These are phyloP conservation scores for Alternaria conjuncta DNA, from an alignment of 2,329 filamentous ascomycete species.

Conservation along the genomic window DNA sequence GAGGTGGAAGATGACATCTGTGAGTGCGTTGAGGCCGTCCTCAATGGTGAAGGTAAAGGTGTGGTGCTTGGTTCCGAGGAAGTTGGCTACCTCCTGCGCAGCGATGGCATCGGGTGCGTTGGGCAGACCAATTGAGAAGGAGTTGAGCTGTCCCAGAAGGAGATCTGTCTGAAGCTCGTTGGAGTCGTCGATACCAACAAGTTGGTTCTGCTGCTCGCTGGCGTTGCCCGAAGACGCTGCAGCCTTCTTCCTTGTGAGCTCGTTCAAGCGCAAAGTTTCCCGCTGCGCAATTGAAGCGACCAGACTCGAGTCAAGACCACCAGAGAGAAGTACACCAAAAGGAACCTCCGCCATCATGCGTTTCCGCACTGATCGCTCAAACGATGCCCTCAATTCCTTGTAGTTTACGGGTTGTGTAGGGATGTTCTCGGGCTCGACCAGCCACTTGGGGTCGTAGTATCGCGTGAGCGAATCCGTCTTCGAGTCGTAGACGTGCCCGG, in stretches of 20 bases:
- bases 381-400: slow-evolving; percentile 77
- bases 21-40: slow-evolving; percentile 94
- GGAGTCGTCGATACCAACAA: slow-evolving; percentile 94
- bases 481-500: slow-evolving; percentile 95
- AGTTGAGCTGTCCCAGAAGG: slow-evolving; percentile 93
- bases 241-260: slow-evolving; percentile 59
- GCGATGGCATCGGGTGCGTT: slow-evolving; percentile 91
- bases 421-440: slow-evolving; percentile 78
- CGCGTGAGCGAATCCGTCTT: slow-evolving; percentile 82
- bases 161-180: slow-evolving; percentile 89
- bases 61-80: slow-evolving; percentile 97
- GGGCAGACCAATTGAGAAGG: slow-evolving; percentile 96
- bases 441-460: slow-evolving; percentile 91
- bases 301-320: slow-evolving; percentile 93
- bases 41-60: slow-evolving; percentile 98
- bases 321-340: slow-evolving; percentile 93
- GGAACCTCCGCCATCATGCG: slow-evolving; percentile 98
- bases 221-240: slow-evolving; percentile 43
- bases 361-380: slow-evolving; percentile 94
- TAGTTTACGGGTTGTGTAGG: slow-evolving; percentile 83
- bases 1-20: slow-evolving; percentile 97
- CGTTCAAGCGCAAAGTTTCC: slow-evolving; percentile 80
- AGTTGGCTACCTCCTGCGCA: slow-evolving; percentile 90
- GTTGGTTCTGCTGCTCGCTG: slow-evolving; percentile 50
- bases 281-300: slow-evolving; percentile 95